Conservation (phyloP, 176 grass and related monocot genomes). For the Otatea glauca region DNA sequence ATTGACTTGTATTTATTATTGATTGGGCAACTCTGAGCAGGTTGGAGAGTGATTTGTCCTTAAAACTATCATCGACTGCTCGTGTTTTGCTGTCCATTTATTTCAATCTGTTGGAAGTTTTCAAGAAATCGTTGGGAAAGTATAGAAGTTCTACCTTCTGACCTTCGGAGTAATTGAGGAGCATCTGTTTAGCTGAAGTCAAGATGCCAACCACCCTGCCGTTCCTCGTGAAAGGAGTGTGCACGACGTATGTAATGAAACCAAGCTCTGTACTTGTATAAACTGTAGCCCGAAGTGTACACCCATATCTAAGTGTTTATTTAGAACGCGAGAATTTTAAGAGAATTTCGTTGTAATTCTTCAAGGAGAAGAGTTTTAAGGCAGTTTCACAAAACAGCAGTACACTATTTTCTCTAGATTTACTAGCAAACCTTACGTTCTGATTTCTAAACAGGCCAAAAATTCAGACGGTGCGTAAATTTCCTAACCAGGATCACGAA, state of each 20-base stretch:
- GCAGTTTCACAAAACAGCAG: not conserved
- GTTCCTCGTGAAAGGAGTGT: not conserved
- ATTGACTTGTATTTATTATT: conserved; percentile 47
- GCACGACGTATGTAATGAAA: not conserved
- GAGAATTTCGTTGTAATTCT: not conserved
- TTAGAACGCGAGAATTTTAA: not conserved
- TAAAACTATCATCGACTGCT: not conserved
- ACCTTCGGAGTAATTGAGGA: conserved; percentile 4
- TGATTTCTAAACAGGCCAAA: not conserved
- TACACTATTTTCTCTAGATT: not conserved
- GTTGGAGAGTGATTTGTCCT: not conserved
- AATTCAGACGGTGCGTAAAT: not conserved
- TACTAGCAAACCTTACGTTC: not conserved
- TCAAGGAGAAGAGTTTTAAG: not conserved
- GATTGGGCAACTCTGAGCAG: conserved; percentile 28
- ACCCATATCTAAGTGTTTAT: no score
- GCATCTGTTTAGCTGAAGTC: not conserved
- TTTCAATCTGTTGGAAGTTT: no score
- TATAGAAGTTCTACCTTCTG: not conserved
- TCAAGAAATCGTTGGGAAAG: not conserved
- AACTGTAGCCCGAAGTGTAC: not conserved
- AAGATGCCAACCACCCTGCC: not conserved
- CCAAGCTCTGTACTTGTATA: not conserved
- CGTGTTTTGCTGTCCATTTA: not conserved
- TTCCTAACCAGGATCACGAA: no score